phyloP scores from a whole-genome alignment of 1,139 yeast species.

The Candida buenavistaensis region DNA sequence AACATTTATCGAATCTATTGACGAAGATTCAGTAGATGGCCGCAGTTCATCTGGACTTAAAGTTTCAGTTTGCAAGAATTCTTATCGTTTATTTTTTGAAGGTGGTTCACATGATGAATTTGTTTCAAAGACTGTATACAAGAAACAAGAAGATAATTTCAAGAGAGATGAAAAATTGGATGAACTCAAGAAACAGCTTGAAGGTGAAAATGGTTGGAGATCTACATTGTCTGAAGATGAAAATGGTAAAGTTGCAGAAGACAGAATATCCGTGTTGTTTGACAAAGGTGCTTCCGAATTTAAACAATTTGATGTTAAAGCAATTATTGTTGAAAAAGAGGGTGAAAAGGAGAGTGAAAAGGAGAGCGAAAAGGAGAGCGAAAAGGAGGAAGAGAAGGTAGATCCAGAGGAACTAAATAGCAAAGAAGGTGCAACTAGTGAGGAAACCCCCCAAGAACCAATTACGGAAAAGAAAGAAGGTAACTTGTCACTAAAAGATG shows the following conservation, averaged over 20 bases:
- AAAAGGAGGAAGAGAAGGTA: too few relatives aligned
- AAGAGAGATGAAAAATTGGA: conserved; percentile 28
- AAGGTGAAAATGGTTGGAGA: conserved; percentile 42
- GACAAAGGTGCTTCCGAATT: conserved; percentile 35
- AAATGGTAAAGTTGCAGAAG: conserved; percentile 22
- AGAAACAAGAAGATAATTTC: conserved; percentile 28
- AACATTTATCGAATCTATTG: conserved; percentile 56
- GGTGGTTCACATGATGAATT: conserved; percentile 82
- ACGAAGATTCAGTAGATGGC: conserved; percentile 66
- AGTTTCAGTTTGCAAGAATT: conserved; percentile 77
- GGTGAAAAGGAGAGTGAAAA: not conserved
- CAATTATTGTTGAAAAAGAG: conserved; percentile 9
- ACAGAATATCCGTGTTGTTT: conserved; percentile 26
- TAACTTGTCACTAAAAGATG: too few relatives aligned
- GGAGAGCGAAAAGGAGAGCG: conserved; percentile 6
- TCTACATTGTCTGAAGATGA: conserved; percentile 28
- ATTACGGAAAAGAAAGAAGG: too few relatives aligned
- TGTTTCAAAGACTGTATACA: conserved; percentile 54
- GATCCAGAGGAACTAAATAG: too few relatives aligned
- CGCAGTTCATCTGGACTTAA: conserved; percentile 69
- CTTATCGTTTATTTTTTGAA: conserved; percentile 81
- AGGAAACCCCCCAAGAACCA: too few relatives aligned
- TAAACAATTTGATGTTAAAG: conserved; percentile 17
- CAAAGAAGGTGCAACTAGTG: too few relatives aligned
- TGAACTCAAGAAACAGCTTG: conserved; percentile 27